Conservation (phyloP, 371 early-diverging fungal genomes). For the Lichtheimia ramosa region DNA sequence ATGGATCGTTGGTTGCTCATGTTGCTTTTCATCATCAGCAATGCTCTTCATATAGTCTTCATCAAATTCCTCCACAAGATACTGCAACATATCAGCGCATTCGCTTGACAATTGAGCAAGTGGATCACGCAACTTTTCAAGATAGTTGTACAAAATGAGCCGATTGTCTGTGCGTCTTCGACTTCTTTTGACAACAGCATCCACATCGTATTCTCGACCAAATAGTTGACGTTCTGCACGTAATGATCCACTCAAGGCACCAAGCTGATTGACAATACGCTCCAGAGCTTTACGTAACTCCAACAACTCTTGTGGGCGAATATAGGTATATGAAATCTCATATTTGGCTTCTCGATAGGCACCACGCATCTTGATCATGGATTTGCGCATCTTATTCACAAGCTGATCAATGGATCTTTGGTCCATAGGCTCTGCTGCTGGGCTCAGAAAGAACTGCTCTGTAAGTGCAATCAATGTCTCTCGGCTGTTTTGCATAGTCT, state of each 20-base stretch:
- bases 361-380: slow-evolving; percentile 40
- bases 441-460: slow-evolving; percentile 43
- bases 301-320: slow-evolving; percentile 37
- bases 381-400: slow-evolving; percentile 34
- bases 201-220: slow-evolving; percentile 8
- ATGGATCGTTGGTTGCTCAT: not conserved
- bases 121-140: slow-evolving; percentile 56
- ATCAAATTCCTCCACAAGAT: not conserved
- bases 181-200: not conserved
- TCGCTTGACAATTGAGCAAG: slow-evolving; percentile 47
- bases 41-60: too few relatives aligned
- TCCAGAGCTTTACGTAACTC: slow-evolving; percentile 34
- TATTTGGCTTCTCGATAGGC: slow-evolving; percentile 51
- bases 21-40: not conserved
- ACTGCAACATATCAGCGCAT: slow-evolving; percentile 40
- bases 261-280: slow-evolving; percentile 38
- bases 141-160: slow-evolving; percentile 49
- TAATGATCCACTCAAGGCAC: slow-evolving; percentile 41
- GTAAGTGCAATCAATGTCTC: slow-evolving; percentile 41
- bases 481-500: slow-evolving; percentile 34
- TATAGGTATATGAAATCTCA: slow-evolving; percentile 43
- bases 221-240: slow-evolving; percentile 44
- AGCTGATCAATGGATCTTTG: slow-evolving; percentile 27
- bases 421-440: slow-evolving; percentile 23
- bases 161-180: slow-evolving; percentile 29